Evolutionary conservation across 192 early-diverging fungal species (phyloP), one percentile per base, ranked within the genome.

Genomic region (Podila minutissima): DNA sequence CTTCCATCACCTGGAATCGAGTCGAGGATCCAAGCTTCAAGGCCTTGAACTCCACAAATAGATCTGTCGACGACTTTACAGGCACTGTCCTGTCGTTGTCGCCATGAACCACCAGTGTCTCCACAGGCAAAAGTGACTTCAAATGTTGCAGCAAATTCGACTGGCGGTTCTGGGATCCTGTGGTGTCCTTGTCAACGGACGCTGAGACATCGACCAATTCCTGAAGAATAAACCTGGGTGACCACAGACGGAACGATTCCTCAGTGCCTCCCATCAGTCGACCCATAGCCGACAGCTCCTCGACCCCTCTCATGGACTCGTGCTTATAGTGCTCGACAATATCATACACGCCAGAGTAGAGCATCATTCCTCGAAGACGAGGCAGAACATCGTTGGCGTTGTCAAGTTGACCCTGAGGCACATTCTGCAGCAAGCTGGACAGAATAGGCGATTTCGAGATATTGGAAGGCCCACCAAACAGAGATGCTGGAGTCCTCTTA

Each of bases 241-340:
- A 82, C 33, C 68, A n/a, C 8, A 33, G 48, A 13, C 74, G 65
- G 41, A 83, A 73, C 28, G 68, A 61, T 15, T 20, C 11, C 13
- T 77, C 68, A 17, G 57, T 81, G 17, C 66, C 79, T 15, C 88
- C 89, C 89, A 90, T 90, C 12, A 75, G 86, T n/a, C 89, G 82
- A 19, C 66, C 83, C 87, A 90, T 86, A 48, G 86, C 83, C 31
- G 89, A 90, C 37, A 90, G 75, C 49, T 87, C 72, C 66, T 90
- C 89, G 2, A 90, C 83, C 11, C 89, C 87, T 24, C 89, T 58
- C 59, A 69, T 72, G 10, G 87, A 73, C 74, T 90, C 89, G 67
- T 87, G 83, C 12, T 82, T 58, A n/a, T 73, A 77, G 67, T 90
- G 89, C 50, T 74, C 67, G 19, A 67, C 64, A 32, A 90, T 88